Conservation (phyloP, 1,284 basidiomycete genomes). For the Ceratobasidium sp. region DNA sequence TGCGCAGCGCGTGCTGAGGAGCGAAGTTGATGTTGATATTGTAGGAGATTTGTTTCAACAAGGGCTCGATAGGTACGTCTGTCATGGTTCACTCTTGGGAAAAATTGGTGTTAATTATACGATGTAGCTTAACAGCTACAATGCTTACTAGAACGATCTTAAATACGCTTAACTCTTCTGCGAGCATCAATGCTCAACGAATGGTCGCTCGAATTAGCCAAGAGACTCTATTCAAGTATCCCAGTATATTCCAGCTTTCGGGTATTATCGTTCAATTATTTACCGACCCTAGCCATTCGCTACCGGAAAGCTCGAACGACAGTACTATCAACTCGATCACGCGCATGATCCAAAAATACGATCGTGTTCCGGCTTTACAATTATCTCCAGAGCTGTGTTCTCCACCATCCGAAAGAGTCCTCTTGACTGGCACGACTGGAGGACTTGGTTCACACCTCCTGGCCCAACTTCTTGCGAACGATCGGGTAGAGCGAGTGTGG, state of each 20-base stretch:
- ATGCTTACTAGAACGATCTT: neutral
- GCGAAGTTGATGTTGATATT: neutral
- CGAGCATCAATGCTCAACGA: neutral
- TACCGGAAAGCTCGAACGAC: neutral
- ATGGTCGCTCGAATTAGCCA: neutral
- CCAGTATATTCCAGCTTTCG: neutral
- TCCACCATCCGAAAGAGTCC: conserved; percentile 49
- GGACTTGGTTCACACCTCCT: conserved; percentile 54
- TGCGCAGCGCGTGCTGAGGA: neutral
- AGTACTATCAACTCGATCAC: neutral
- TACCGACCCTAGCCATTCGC: neutral
- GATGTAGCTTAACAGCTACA: conserved; percentile 10
- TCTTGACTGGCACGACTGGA: conserved; percentile 56
- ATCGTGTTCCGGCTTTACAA: no score
- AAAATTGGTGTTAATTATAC: neutral
- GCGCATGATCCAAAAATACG: conserved; percentile 6
- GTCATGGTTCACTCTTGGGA: neutral
- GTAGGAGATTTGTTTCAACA: conserved; percentile 26
- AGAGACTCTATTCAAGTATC: conserved; percentile 4
- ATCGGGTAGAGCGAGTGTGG: conserved; percentile 41
- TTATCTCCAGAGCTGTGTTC: neutral
- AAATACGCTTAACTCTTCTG: neutral
- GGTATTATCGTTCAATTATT: neutral
- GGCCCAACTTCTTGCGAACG: conserved; percentile 49
- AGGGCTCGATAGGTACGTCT: conserved; percentile 33